Percentiles rank a stretch among this genome's conserved stretches.
Conservation (phyloP, 2,329 filamentous ascomycete genomes). For the Xylariaceae sp. region DNA sequence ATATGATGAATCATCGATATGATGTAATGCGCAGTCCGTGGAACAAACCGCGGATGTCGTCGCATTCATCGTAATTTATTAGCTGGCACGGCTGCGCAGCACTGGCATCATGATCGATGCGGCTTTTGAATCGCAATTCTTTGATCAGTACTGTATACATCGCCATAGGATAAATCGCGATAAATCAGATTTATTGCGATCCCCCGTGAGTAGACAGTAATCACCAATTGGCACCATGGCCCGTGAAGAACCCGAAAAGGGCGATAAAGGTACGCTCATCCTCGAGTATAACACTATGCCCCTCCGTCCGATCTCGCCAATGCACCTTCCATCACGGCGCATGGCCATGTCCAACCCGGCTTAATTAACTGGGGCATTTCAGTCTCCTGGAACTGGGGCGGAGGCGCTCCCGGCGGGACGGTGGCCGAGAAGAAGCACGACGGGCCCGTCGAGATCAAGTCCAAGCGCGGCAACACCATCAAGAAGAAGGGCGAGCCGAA, state of each 20-base stretch:
- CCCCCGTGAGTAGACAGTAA: background rate
- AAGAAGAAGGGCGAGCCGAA: constrained; percentile 57
- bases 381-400: constrained; percentile 60
- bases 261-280: constrained; percentile 22
- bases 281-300: background rate
- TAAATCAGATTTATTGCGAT: background rate
- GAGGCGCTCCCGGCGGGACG: constrained; percentile 50
- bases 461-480: constrained; percentile 59
- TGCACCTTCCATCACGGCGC: constrained; percentile 6
- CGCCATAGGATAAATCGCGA: background rate
- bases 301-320: background rate
- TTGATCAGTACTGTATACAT: background rate
- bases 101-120: background rate
- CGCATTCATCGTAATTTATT: no score
- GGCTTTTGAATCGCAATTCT: background rate
- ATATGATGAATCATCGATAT: constrained; percentile 23
- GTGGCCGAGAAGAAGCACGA: constrained; percentile 58
- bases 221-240: constrained; percentile 7
- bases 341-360: no score
- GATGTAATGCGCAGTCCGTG: constrained; percentile 8
- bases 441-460: constrained; percentile 56
- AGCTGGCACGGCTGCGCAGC: background rate
- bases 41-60: constrained; percentile 1
- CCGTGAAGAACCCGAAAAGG: constrained; percentile 13
- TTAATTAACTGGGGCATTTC: no score